Conservation (phyloP, 495 filamentous ascomycete species). For the Aspergillus carlsbadensis region DNA sequence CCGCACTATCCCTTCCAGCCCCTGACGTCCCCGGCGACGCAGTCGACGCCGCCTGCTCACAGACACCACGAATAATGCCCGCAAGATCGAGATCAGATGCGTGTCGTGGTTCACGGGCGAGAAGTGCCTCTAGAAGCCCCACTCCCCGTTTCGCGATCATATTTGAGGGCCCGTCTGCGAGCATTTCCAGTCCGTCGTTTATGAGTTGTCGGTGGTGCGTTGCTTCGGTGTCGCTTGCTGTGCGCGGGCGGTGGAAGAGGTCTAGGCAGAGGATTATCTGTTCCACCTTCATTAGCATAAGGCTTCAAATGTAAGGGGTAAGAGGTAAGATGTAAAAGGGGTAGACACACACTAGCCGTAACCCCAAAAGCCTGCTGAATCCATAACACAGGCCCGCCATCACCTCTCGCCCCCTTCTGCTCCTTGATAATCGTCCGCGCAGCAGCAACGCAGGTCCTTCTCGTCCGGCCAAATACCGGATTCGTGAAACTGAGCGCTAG, state of each 20-base stretch:
- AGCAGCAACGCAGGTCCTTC: constrained; percentile 44
- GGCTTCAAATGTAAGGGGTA: too few relatives aligned
- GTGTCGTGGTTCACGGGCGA: constrained; percentile 11
- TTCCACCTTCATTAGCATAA: too few relatives aligned
- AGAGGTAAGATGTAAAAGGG: too few relatives aligned
- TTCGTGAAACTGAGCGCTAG: constrained; percentile 43
- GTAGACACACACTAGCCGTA: not conserved
- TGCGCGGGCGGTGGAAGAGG: constrained; percentile 1
- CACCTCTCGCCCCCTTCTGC: constrained; percentile 19
- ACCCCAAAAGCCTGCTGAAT: constrained; percentile 9
- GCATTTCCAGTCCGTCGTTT: not conserved
- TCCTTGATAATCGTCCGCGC: constrained; percentile 48
- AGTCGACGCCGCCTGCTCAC: not conserved
- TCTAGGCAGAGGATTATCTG: constrained; percentile 9
- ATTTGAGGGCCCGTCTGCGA: not conserved
- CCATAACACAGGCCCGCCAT: not conserved
- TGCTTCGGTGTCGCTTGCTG: not conserved
- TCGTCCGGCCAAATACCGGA: constrained; percentile 39
- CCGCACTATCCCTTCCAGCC: not conserved
- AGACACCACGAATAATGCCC: constrained; percentile 4
- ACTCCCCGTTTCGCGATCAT: constrained; percentile 9
- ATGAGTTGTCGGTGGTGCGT: not conserved
- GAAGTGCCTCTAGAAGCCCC: constrained; percentile 20
- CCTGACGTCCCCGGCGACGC: not conserved
- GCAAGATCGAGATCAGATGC: not conserved